Evolutionary conservation across 164 flowering plant species (phyloP).

Genomic region (Magnolia sinica): DNA sequence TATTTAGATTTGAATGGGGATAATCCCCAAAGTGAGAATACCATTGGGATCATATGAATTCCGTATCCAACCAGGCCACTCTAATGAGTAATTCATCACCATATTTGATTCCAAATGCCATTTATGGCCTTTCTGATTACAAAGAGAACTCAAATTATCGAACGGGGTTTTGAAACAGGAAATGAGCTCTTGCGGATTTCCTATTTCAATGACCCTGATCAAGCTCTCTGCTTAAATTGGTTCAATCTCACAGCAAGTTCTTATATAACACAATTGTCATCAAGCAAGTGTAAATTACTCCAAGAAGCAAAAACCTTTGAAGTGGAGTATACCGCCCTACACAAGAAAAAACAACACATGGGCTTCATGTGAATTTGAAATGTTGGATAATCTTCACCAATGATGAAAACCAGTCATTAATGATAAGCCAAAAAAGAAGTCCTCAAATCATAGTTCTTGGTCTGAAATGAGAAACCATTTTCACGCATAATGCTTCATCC

Average conservation of each 20-base stretch:
- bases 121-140: not conserved
- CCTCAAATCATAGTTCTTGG: not conserved
- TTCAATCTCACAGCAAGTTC: not conserved
- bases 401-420: not conserved
- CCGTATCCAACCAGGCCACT: conserved; percentile 5
- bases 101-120: not conserved
- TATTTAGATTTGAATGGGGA: conserved; percentile 11
- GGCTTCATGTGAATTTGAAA: not conserved
- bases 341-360: too few relatives aligned
- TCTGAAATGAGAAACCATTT: not conserved
- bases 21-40: conserved; percentile 14
- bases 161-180: conserved; percentile 12
- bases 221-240: not conserved
- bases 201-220: conserved; percentile 5
- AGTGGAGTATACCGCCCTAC: not conserved
- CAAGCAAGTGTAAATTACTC: not conserved
- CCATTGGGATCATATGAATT: not conserved
- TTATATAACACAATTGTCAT: not conserved
- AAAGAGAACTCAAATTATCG: not conserved
- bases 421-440: not conserved
- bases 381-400: not conserved
- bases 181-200: conserved; percentile 12
- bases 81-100: not conserved
- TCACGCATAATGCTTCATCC: not conserved
- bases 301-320: not conserved